phyloP scores from a whole-genome alignment of 2,329 filamentous ascomycete genomes.

The Elsinoe batatas region DNA sequence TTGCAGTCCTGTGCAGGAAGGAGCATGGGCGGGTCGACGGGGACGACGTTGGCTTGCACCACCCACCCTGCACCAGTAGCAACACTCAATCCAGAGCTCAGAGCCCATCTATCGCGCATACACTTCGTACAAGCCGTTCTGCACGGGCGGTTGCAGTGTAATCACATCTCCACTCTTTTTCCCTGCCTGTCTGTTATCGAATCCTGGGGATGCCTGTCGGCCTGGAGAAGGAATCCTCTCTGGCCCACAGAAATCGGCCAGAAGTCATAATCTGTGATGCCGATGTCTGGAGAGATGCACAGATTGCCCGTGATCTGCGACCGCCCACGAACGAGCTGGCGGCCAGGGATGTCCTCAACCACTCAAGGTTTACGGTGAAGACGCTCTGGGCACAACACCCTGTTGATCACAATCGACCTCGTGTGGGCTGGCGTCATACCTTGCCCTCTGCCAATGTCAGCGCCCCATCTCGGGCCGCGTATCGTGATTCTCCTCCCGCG shows the following conservation, averaged over 20 bases:
- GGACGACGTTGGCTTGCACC: neutral
- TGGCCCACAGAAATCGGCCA: slow-evolving; percentile 4
- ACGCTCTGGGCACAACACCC: neutral
- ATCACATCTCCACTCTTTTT: slow-evolving; percentile 5
- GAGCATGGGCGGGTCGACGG: neutral
- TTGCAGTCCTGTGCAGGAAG: neutral
- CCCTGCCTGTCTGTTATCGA: neutral
- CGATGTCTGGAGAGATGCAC: neutral
- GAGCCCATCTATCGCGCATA: neutral
- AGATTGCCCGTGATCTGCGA: neutral
- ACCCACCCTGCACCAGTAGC: neutral
- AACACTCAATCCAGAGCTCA: neutral
- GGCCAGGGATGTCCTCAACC: neutral
- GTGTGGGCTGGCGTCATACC: slow-evolving; percentile 1
- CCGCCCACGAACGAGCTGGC: neutral
- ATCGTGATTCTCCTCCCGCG: slow-evolving; percentile 3
- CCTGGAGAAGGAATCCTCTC: neutral
- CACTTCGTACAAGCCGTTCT: neutral
- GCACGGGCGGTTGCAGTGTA: neutral
- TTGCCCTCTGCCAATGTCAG: neutral
- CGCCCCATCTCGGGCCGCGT: neutral
- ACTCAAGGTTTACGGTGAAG: neutral
- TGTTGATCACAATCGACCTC: slow-evolving; percentile 1
- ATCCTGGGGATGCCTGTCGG: slow-evolving; percentile 1
- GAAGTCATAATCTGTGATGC: neutral